Conservation (phyloP, 2,329 filamentous ascomycete species). For the Diaporthe aspalathi region DNA sequence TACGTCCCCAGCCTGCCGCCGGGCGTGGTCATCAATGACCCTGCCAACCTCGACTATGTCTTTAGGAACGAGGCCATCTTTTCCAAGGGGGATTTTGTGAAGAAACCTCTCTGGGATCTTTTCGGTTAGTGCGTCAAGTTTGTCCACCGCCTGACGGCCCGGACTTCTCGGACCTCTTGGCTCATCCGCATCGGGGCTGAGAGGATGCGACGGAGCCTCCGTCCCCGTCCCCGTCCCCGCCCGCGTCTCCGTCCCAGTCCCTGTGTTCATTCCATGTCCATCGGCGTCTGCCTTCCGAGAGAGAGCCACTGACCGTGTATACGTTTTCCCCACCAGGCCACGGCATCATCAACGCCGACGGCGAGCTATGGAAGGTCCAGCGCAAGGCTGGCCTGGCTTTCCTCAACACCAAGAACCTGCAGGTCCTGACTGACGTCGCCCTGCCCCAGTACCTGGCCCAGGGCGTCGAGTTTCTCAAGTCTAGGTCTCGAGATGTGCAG, state of each 20-base stretch:
- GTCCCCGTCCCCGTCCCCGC: not conserved
- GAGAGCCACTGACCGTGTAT: not conserved
- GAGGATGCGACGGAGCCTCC: not conserved
- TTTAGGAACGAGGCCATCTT: slow-evolving; percentile 71
- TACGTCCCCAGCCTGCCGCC: slow-evolving; percentile 71
- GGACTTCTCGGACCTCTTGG: not conserved
- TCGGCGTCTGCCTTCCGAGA: not conserved
- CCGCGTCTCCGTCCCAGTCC: not conserved
- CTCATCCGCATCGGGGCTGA: not conserved
- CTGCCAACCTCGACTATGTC: slow-evolving; percentile 71
- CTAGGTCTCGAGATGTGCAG: slow-evolving; percentile 43
- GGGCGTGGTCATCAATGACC: slow-evolving; percentile 72
- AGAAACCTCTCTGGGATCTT: slow-evolving; percentile 68
- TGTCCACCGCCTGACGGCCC: not conserved
- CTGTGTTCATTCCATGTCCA: too few relatives aligned
- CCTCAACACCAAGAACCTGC: slow-evolving; percentile 67
- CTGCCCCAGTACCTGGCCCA: slow-evolving; percentile 65
- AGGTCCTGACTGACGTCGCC: slow-evolving; percentile 66
- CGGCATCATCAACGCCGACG: slow-evolving; percentile 75
- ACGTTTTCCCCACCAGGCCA: slow-evolving; percentile 53
- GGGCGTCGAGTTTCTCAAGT: slow-evolving; percentile 54
- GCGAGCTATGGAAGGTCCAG: slow-evolving; percentile 71
- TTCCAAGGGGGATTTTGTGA: slow-evolving; percentile 72
- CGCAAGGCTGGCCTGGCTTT: slow-evolving; percentile 71
- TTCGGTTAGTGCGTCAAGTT: slow-evolving; percentile 57